phyloP scores from a whole-genome alignment of 441 rosid species.

The Syzygium syzygioides region DNA sequence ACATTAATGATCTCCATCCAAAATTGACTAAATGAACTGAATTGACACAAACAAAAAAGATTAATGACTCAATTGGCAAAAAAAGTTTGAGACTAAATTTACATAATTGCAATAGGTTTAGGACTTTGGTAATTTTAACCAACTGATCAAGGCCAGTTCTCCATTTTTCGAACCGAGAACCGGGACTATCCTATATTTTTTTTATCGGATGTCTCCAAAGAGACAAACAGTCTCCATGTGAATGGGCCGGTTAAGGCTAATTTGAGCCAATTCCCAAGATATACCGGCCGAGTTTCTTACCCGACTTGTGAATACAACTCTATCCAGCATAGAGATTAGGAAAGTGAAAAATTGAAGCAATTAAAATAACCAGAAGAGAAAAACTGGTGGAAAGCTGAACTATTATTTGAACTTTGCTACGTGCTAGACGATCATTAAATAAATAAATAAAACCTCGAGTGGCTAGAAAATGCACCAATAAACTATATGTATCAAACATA shows the following conservation, averaged over 20 bases:
- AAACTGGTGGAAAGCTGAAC: neutral
- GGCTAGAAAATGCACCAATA: neutral
- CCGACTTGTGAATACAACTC: neutral
- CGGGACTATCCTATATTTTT: too few relatives aligned
- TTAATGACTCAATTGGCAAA: too few relatives aligned
- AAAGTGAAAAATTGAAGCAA: neutral
- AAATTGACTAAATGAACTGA: too few relatives aligned
- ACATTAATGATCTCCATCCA: too few relatives aligned
- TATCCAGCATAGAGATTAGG: neutral
- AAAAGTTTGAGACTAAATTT: too few relatives aligned
- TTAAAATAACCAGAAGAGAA: neutral
- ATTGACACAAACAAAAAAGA: too few relatives aligned
- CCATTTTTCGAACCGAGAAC: fast-evolving
- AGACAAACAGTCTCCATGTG: neutral
- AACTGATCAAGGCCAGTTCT: fast-evolving
- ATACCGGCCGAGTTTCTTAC: neutral
- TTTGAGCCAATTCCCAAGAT: fast-evolving
- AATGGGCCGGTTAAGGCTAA: fast-evolving
- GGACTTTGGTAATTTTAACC: neutral
- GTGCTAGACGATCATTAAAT: neutral
- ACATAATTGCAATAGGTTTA: too few relatives aligned
- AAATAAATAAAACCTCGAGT: neutral
- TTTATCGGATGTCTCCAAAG: too few relatives aligned
- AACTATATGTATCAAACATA: neutral
- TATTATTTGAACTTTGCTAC: neutral